Conservation (phyloP, 2,329 filamentous ascomycete species). For the Beauveria asiatica region DNA sequence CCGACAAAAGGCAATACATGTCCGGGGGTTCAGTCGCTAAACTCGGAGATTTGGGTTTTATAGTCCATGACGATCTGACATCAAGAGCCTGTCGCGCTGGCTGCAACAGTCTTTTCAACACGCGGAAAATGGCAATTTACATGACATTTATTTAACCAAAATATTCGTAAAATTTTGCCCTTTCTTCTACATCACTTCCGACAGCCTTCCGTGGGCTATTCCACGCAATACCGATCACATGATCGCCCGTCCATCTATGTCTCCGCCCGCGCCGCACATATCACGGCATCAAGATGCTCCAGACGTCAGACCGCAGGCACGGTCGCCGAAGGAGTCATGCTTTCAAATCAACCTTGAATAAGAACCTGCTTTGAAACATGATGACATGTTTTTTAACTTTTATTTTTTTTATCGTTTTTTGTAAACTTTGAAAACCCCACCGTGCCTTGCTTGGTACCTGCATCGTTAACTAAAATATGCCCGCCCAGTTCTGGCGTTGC, state of each 20-base stretch:
- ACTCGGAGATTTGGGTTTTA: not conserved
- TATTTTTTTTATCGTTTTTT: not conserved
- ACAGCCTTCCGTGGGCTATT: not conserved
- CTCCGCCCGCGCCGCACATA: not conserved
- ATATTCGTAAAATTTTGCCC: not conserved
- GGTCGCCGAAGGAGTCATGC: not conserved
- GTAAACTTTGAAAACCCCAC: no score
- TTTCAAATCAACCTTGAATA: not conserved
- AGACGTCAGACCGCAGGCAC: not conserved
- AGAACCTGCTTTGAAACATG: not conserved
- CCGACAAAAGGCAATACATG: not conserved
- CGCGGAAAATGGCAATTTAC: not conserved
- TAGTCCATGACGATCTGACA: not conserved
- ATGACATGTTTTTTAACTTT: not conserved
- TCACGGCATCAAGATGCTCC: not conserved
- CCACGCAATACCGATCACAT: slow-evolving; percentile 4
- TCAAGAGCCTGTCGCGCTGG: not conserved
- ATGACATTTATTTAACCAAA: not conserved
- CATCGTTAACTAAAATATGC: not conserved
- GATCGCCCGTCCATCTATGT: slow-evolving; percentile 1
- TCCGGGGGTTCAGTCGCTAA: not conserved
- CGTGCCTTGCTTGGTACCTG: not conserved
- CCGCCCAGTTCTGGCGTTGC: not conserved
- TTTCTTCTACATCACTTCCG: not conserved
- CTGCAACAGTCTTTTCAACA: not conserved